phyloP scores from a whole-genome alignment of 805 yeast genomes.

The Kodamaea laetipori region DNA sequence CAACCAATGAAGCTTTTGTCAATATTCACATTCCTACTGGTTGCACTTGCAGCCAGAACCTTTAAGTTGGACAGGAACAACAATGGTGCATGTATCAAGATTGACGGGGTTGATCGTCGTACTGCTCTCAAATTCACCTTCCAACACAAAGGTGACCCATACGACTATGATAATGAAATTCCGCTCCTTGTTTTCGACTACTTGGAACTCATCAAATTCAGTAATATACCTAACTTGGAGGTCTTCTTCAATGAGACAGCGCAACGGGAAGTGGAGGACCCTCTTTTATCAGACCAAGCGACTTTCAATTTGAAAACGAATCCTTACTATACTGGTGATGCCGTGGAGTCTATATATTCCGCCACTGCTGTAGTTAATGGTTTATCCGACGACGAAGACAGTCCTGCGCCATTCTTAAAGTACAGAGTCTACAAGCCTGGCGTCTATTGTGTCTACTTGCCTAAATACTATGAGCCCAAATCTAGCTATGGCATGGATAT shows the following conservation, averaged over 20 bases:
- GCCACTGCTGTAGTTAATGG: conserved; percentile 8
- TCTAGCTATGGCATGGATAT: neutral
- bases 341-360: conserved; percentile 4
- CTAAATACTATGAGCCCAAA: conserved; percentile 9
- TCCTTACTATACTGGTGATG: conserved; percentile 2
- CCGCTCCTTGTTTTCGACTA: conserved; percentile 17
- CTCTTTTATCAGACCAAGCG: neutral
- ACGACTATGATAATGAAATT: conserved; percentile 9
- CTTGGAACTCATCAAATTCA: conserved; percentile 15
- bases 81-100: conserved; percentile 16
- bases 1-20: conserved; percentile 11
- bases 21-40: conserved; percentile 6
- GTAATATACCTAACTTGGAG: conserved; percentile 15
- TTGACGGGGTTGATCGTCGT: conserved; percentile 10
- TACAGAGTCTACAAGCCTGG: conserved; percentile 12
- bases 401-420: neutral
- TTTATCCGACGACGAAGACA: conserved; percentile 6
- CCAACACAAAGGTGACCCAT: conserved; percentile 1
- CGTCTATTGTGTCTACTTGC: conserved; percentile 18
- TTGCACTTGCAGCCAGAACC: conserved; percentile 8
- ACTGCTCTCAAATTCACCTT: conserved; percentile 13
- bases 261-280: conserved; percentile 9
- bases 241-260: conserved; percentile 12
- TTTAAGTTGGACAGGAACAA: conserved; percentile 10
- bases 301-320: conserved; percentile 4